Evolutionary conservation across 768 basidiomycete species (phyloP), one percentile per base, ranked within the genome.

Genomic region (Aureoboletus auriporus): DNA sequence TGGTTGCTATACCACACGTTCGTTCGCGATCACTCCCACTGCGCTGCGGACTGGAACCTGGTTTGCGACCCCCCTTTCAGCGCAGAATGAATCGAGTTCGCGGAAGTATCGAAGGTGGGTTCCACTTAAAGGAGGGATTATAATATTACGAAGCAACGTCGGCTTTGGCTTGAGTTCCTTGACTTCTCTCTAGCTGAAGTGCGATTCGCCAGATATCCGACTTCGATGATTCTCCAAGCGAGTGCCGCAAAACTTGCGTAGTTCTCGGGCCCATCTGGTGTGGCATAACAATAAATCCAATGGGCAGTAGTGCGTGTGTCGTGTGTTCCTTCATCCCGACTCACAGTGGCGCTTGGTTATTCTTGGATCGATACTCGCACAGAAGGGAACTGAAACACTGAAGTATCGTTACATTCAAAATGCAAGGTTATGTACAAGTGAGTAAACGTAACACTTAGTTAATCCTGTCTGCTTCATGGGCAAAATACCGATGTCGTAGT

Each of bases 401-500:
- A 27, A 16, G 42, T 54, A 50, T 29, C 44, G 38, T 50, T 64
- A 63, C 59, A 62, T 39, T 49, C 59, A 52, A 64, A 47, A 57
- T 59, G 49, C 44, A 17, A 6, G 43, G 46, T 53, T 51, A 51
- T 62, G n/a, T 56, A 62, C 59, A 61, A 30, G 43, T 54, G 59
- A 64, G 50, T 48, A 44, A 28, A n/a, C 44, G 47, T 50, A 46
- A 35, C 29, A 23, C 20, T 4, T 27, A 54, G 41, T 46, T 42
- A 20, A 44, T 50, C 45, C 52, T 46, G 31, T 48, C 52, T 46
- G 31, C 46, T 51, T 47, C 45, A 36, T 51, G 39, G 45, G 37
- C 26, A 39, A 52, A 41, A 47, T 52, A 51, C 44, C 31, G 5
- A 37, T 26, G 47, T 65, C 57, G 50, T 52, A 47, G 54, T 4